phyloP scores from a whole-genome alignment of 352 stramenopile genomes.

The Pythium phragmitis region DNA sequence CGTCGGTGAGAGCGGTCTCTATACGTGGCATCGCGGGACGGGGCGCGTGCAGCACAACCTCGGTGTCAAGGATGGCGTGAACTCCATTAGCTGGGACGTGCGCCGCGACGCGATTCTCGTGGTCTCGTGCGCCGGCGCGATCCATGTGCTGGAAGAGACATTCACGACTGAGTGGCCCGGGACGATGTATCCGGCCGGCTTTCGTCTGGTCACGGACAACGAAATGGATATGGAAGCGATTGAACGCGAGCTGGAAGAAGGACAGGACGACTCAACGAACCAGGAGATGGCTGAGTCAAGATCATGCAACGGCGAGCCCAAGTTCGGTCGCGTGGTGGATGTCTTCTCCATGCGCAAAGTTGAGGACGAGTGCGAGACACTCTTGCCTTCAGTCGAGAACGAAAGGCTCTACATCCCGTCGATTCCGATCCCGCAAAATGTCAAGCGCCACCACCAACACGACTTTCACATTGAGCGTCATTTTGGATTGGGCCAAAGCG shows the following conservation, averaged over 20 bases:
- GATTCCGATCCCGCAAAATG: constrained; percentile 58
- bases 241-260: constrained; percentile 37
- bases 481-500: constrained; percentile 66
- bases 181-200: constrained; percentile 83
- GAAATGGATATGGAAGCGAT: constrained; percentile 48
- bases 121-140: constrained; percentile 59
- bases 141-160: constrained; percentile 74
- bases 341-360: constrained; percentile 39
- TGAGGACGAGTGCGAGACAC: constrained; percentile 22
- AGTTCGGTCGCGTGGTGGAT: constrained; percentile 30
- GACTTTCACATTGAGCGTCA: constrained; percentile 67
- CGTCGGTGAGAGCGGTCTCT: constrained; percentile 78
- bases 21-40: constrained; percentile 66
- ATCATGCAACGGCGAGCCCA: not conserved
- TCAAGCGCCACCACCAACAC: constrained; percentile 50
- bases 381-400: constrained; percentile 28
- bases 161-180: constrained; percentile 76
- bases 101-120: constrained; percentile 52
- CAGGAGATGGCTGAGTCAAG: not conserved
- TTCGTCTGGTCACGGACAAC: constrained; percentile 80
- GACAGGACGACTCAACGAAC: constrained; percentile 25
- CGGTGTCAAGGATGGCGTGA: constrained; percentile 73
- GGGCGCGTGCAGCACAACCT: constrained; percentile 65
- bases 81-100: constrained; percentile 59
- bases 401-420: constrained; percentile 49